A percentile compares a stretch with the other conserved stretches of the same genome.
phyloP scores from a whole-genome alignment of 768 basidiomycete genomes.

The Candolleomyces aberdarensis region DNA sequence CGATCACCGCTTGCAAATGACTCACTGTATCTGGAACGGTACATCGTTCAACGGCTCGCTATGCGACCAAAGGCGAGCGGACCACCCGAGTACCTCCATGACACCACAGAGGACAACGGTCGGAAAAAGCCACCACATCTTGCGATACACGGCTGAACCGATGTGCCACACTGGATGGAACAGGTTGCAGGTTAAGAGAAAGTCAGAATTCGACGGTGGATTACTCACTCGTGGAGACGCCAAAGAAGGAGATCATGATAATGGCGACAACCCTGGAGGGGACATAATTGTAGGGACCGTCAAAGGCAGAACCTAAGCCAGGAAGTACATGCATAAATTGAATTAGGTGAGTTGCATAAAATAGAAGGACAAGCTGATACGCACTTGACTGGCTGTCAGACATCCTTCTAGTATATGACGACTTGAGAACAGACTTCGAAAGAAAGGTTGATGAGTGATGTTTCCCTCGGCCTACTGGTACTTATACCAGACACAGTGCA shows the following conservation, averaged over 20 bases:
- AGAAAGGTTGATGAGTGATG: no score
- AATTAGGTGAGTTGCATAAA: no score
- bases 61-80: conserved; percentile 21
- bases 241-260: conserved; percentile 33
- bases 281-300: conserved; percentile 1
- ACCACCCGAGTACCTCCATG: conserved; percentile 23
- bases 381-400: no score
- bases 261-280: conserved; percentile 14
- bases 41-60: conserved; percentile 8
- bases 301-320: not conserved
- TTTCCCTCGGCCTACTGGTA: no score
- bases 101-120: conserved; percentile 21
- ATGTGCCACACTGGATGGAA: conserved; percentile 12
- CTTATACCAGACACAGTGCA: no score
- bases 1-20: conserved; percentile 1
- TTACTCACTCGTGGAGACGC: conserved; percentile 34
- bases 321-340: not conserved
- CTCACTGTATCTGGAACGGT: conserved; percentile 22
- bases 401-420: no score
- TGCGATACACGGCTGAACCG: conserved; percentile 15
- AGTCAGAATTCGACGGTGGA: not conserved
- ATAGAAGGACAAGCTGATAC: no score
- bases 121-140: conserved; percentile 22
- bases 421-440: no score
- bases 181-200: not conserved